Evolutionary conservation across 1,284 basidiomycete genomes (phyloP).

Genomic region (Irpex rosettiformis): DNA sequence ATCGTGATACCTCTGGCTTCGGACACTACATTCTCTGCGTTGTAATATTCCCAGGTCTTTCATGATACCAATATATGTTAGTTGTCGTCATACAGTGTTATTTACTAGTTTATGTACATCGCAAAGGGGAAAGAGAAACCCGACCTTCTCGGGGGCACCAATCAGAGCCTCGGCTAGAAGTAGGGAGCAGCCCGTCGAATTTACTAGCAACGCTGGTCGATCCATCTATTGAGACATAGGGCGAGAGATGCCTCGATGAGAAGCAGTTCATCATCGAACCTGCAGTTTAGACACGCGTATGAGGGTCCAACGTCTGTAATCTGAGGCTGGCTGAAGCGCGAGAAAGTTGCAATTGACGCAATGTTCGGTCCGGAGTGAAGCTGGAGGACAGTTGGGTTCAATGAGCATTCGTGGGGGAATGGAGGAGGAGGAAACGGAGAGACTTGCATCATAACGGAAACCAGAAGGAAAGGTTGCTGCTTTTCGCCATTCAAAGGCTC

Average conservation of each 20-base stretch:
- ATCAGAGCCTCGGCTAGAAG: neutral
- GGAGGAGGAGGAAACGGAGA: neutral
- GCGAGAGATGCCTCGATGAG: constrained; percentile 62
- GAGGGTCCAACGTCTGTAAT: constrained; percentile 53
- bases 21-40: constrained; percentile 8
- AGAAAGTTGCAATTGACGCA: constrained; percentile 55
- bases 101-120: neutral
- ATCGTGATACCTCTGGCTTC: constrained; percentile 14
- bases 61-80: neutral
- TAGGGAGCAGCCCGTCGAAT: neutral
- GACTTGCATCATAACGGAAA: constrained; percentile 9
- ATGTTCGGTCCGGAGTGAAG: constrained; percentile 42
- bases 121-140: neutral
- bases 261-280: constrained; percentile 54
- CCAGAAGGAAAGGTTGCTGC: constrained; percentile 32
- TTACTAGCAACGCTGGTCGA: constrained; percentile 49
- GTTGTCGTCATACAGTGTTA: neutral
- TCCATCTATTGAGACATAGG: constrained; percentile 69
- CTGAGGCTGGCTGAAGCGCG: constrained; percentile 44
- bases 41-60: constrained; percentile 8
- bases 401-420: neutral
- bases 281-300: constrained; percentile 60
- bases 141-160: neutral
- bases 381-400: constrained; percentile 26
- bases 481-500: constrained; percentile 59